Conservation (phyloP, 1,284 basidiomycete species). For the Leccinum griseonigrum region DNA sequence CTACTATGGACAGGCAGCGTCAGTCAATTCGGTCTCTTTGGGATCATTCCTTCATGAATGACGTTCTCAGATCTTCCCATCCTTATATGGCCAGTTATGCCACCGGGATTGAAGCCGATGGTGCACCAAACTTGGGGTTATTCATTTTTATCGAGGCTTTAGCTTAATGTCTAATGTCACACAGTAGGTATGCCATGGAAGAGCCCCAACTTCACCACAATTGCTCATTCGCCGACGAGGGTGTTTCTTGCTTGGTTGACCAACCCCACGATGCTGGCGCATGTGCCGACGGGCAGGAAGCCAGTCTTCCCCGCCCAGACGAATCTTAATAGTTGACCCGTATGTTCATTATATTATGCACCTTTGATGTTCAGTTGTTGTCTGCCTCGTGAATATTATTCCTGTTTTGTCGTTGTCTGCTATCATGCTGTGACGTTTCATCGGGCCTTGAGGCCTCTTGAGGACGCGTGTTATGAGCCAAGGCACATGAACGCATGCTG, state of each 20-base stretch:
- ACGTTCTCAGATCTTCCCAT: constrained; percentile 3
- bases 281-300: constrained; percentile 6
- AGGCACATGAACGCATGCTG: constrained; percentile 28
- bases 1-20: constrained; percentile 15
- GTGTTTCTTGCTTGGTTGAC: not conserved
- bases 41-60: constrained; percentile 6
- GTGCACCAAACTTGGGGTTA: constrained; percentile 15
- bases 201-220: not conserved
- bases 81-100: constrained; percentile 11
- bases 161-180: constrained; percentile 17
- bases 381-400: not conserved
- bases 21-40: constrained; percentile 3
- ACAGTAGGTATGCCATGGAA: constrained; percentile 14
- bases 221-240: not conserved
- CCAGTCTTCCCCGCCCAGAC: not conserved
- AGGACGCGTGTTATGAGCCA: constrained; percentile 1
- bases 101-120: not conserved
- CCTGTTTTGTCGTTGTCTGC: constrained; percentile 1
- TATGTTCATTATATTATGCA: constrained; percentile 3
- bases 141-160: constrained; percentile 13
- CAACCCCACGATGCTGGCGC: not conserved
- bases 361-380: constrained; percentile 3
- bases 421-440: constrained; percentile 2
- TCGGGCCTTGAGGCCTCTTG: constrained; percentile 4
- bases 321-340: constrained; percentile 11